Evolutionary conservation across 805 yeast species (phyloP).

Genomic region (Kluyveromyces aestuarii): DNA sequence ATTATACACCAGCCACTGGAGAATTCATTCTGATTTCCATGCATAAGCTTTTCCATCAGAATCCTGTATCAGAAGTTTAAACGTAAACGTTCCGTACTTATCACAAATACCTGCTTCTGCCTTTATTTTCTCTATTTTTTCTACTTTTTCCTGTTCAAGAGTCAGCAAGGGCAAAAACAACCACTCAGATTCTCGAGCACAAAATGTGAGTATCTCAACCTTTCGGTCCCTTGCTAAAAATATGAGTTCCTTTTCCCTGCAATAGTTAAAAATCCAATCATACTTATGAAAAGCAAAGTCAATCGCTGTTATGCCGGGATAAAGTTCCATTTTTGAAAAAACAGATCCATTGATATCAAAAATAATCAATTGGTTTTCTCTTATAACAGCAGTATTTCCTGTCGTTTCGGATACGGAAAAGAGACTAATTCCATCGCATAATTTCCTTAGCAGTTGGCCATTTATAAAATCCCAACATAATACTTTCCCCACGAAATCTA

Average conservation of each 20-base stretch:
- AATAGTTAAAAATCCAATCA: constrained; percentile 19
- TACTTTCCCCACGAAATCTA: constrained; percentile 46
- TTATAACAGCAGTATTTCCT: constrained; percentile 41
- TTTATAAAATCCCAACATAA: constrained; percentile 58
- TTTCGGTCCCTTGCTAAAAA: constrained; percentile 29
- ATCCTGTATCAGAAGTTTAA: background rate
- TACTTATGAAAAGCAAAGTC: constrained; percentile 16
- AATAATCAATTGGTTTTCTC: constrained; percentile 15
- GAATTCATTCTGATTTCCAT: background rate
- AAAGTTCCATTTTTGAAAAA: constrained; percentile 22
- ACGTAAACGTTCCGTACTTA: background rate
- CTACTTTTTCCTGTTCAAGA: constrained; percentile 15
- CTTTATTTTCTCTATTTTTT: constrained; percentile 9
- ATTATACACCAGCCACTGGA: too few species aligned
- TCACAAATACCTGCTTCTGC: background rate
- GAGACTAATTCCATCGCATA: constrained; percentile 18
- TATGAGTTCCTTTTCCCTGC: constrained; percentile 29
- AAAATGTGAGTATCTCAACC: constrained; percentile 26
- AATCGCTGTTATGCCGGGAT: constrained; percentile 18
- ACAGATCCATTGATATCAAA: constrained; percentile 48
- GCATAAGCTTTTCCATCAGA: background rate
- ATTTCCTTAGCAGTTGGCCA: constrained; percentile 38
- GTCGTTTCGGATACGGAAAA: constrained; percentile 44
- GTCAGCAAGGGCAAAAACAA: constrained; percentile 11
- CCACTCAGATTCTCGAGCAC: constrained; percentile 14